These are phyloP conservation scores for Malassezia obtusa DNA, from an alignment of 1,284 basidiomycete species.

Conservation along the genomic window DNA sequence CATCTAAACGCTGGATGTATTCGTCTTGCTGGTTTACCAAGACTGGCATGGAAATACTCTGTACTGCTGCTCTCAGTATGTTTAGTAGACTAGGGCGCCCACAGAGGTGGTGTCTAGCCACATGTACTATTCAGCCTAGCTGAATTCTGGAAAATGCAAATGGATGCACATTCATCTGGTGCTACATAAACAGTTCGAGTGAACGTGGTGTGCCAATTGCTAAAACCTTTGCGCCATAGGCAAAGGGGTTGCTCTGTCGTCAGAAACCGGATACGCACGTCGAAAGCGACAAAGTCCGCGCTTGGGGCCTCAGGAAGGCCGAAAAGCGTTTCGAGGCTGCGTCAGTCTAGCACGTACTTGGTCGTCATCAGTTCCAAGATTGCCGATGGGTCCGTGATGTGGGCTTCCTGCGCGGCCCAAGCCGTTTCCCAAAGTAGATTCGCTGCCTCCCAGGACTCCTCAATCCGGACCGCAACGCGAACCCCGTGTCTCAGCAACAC, in stretches of 20 bases:
- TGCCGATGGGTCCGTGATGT: constrained; percentile 8
- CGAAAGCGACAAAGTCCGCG: constrained; percentile 59
- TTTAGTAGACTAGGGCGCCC: neutral
- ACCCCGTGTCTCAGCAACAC: constrained; percentile 61
- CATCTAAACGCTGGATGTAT: constrained; percentile 30
- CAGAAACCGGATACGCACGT: constrained; percentile 7
- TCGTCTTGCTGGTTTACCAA: neutral
- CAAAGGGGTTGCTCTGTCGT: constrained; percentile 50
- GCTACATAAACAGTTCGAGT: constrained; percentile 20
- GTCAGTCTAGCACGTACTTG: constrained; percentile 53
- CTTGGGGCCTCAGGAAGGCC: constrained; percentile 52
- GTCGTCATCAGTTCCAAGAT: constrained; percentile 49
- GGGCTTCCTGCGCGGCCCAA: constrained; percentile 26
- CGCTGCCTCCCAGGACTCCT: constrained; percentile 56
- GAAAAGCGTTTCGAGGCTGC: constrained; percentile 58
- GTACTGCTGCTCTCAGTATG: neutral
- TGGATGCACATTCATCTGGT: neutral
- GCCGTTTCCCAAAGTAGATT: constrained; percentile 57
- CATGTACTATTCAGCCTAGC: constrained; percentile 13
- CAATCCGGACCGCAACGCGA: constrained; percentile 62
- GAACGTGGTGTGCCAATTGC: constrained; percentile 49
- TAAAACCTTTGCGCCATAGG: constrained; percentile 57
- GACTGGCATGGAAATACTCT: neutral
- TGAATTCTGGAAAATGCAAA: constrained; percentile 1
- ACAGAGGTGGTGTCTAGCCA: constrained; percentile 1